Conservation (phyloP, 805 yeast species). For the Ogataea paraovalis region DNA sequence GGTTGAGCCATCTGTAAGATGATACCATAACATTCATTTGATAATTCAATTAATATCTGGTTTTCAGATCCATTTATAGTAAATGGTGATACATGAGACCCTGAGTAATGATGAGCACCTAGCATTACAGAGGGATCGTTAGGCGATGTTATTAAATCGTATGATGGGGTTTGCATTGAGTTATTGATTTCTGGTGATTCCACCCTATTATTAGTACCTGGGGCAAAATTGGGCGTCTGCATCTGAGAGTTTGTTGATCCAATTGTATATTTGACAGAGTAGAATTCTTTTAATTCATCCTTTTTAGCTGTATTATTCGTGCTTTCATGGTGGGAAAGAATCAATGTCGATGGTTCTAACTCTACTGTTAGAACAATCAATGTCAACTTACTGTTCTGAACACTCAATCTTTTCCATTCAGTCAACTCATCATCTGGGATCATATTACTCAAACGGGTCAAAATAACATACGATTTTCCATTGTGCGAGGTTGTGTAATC, state of each 20-base stretch:
- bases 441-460: constrained; percentile 68
- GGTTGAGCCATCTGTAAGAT: constrained; percentile 61
- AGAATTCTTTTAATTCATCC: constrained; percentile 20
- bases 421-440: constrained; percentile 79
- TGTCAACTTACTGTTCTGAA: constrained; percentile 50
- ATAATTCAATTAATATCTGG: constrained; percentile 41
- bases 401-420: constrained; percentile 72
- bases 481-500: constrained; percentile 39
- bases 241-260: constrained; percentile 28
- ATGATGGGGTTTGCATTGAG: constrained; percentile 25
- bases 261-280: constrained; percentile 21
- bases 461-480: constrained; percentile 58
- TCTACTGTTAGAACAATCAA: constrained; percentile 69
- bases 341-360: constrained; percentile 45
- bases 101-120: background rate
- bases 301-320: constrained; percentile 2
- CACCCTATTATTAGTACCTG: constrained; percentile 10
- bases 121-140: constrained; percentile 13
- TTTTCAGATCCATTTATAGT: constrained; percentile 5
- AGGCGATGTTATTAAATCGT: constrained; percentile 26
- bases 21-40: constrained; percentile 51
- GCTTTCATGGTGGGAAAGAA: constrained; percentile 23
- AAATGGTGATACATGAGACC: background rate
- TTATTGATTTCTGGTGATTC: constrained; percentile 28
- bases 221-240: constrained; percentile 14